Evolutionary conservation across 2,329 filamentous ascomycete species (phyloP), one percentile per base, ranked within the genome.

Genomic region (Aspergillus sp.): DNA sequence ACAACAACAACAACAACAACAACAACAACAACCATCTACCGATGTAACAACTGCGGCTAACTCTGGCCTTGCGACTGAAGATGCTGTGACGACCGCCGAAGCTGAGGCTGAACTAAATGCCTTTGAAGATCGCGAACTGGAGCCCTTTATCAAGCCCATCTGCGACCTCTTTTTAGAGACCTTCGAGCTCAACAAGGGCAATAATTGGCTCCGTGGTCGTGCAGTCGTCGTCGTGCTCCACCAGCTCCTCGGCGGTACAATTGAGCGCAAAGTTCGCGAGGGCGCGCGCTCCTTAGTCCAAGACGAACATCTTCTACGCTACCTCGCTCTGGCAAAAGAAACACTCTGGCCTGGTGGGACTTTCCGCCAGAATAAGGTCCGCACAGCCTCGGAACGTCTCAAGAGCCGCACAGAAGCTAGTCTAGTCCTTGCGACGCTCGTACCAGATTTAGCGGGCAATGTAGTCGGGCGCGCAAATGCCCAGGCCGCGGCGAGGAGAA

Each of bases 111-210:
- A 98, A 74, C 80, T 99, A 48, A 90, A 93, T 57, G 93, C 93
- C 0, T 98, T 96, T 68, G 93, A 98, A 74, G 88, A 90, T 70
- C 88, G 87, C 67, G 91, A 96, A 66, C 81, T 92, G 2, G 92
- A 96, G 70, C 95, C 95, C 1, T 98, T 99, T 68, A 95, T 99
- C 67, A 99, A 97, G 72, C 96, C 95, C 4, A 97, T 99, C 60
- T 97, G 93, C 74, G 95, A 99, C 73, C 88, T 99, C 59, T 99
- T 99, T 76, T 84, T 99, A 15, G 95, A 99, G 71, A 85, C 92
- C 0, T 99, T 99, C 69, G 93, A 96, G 69, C 83, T 99, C 39
- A 96, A 97, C 73, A 88, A 89, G 59, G 93, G 93, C 41, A 97
- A 96, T 75, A 98, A 96, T 74, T 99, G 95, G 96, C 85, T 99